phyloP scores from a whole-genome alignment of 495 filamentous ascomycete genomes.

The Parathielavia appendiculata region DNA sequence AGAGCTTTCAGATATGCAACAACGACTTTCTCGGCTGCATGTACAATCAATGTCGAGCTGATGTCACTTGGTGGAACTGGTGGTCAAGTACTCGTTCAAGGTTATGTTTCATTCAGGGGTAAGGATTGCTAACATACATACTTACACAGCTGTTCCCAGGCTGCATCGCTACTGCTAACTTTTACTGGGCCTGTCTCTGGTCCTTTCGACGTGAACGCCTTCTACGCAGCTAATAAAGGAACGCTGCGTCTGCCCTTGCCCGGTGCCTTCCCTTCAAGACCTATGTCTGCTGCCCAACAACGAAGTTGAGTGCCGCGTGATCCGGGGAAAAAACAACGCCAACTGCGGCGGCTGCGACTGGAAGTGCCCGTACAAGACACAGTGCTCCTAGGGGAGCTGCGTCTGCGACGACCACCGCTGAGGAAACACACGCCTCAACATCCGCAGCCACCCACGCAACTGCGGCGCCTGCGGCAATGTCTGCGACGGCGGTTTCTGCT shows the following conservation, averaged over 20 bases:
- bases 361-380: slow-evolving; percentile 10
- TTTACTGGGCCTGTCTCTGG: slow-evolving; percentile 12
- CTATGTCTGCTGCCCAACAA: neutral
- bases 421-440: slow-evolving; percentile 17
- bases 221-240: slow-evolving; percentile 9
- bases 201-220: slow-evolving; percentile 1
- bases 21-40: slow-evolving; percentile 16
- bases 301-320: neutral
- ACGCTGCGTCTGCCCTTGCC: slow-evolving; percentile 17
- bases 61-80: slow-evolving; percentile 1
- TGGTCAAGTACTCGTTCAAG: neutral
- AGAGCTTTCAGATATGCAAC: slow-evolving; percentile 19
- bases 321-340: slow-evolving; percentile 10
- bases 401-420: slow-evolving; percentile 17
- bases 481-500: slow-evolving; percentile 22
- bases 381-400: slow-evolving; percentile 16
- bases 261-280: neutral
- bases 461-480: slow-evolving; percentile 23
- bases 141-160: neutral
- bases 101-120: neutral
- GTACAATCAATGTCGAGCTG: slow-evolving; percentile 2
- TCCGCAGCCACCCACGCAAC: slow-evolving; percentile 23
- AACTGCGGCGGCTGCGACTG: slow-evolving; percentile 24
- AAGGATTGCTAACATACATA: neutral
- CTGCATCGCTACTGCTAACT: slow-evolving; percentile 16